Percentiles rank a stretch among this genome's conserved stretches.
Evolutionary conservation across 306 rosid genomes (phyloP).

Genomic region (Cucurbita ficifolia): DNA sequence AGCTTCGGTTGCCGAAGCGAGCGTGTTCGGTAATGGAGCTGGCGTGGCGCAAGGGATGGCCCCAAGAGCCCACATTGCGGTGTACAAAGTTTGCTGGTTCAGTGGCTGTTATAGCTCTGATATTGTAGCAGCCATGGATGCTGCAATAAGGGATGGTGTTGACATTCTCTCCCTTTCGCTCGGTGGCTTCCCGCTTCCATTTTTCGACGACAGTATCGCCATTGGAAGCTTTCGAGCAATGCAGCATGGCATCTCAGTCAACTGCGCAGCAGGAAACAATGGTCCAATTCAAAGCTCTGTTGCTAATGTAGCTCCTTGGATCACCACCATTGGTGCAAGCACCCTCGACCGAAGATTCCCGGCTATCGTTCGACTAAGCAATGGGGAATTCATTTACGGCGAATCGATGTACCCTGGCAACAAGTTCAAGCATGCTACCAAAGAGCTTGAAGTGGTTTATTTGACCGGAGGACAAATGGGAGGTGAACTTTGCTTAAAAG

Average conservation of each 20-base stretch:
- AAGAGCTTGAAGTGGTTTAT: conserved; percentile 51
- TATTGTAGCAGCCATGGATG: conserved; percentile 78
- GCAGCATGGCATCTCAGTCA: conserved; percentile 67
- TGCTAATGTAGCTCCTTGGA: conserved; percentile 93
- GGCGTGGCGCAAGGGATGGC: conserved; percentile 91
- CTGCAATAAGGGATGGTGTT: conserved; percentile 68
- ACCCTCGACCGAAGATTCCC: conserved; percentile 70
- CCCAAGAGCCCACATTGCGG: conserved; percentile 69
- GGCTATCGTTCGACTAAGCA: conserved; percentile 45
- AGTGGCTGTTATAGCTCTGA: conserved; percentile 88
- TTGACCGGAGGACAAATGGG: conserved; percentile 25
- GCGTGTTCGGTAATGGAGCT: conserved; percentile 56
- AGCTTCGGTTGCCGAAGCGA: conserved; percentile 36
- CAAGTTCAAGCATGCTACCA: conserved; percentile 10
- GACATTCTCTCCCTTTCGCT: conserved; percentile 75
- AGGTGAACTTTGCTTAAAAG: conserved; percentile 53
- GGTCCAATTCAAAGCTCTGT: conserved; percentile 74
- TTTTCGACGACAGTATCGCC: conserved; percentile 67
- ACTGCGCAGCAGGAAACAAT: conserved; percentile 80
- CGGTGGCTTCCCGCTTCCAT: conserved; percentile 69
- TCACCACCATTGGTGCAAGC: conserved; percentile 75
- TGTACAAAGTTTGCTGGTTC: conserved; percentile 83
- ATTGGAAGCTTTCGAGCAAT: conserved; percentile 80
- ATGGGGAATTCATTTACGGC: conserved; percentile 51
- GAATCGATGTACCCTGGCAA: conserved; percentile 61